A percentile compares a stretch with the other conserved stretches of the same genome.
These are phyloP conservation scores for Xerocomellus chrysenteron DNA, from an alignment of 768 basidiomycete species.

Conservation along the genomic window DNA sequence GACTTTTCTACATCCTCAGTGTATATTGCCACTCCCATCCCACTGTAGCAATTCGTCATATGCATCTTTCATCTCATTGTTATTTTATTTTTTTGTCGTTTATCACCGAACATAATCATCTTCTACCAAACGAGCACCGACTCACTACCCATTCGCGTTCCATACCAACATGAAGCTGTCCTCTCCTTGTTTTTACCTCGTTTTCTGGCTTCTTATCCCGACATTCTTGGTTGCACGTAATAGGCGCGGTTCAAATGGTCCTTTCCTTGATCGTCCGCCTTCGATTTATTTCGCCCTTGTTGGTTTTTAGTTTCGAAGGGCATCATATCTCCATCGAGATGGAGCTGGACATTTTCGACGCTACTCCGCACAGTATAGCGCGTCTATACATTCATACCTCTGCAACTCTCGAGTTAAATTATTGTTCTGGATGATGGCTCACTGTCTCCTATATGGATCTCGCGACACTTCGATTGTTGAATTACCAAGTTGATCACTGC, in stretches of 20 bases:
- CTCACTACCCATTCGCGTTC: conserved; percentile 3
- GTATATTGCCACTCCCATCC: conserved; percentile 30
- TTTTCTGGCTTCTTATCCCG: not conserved
- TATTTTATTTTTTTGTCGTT: conserved; percentile 1
- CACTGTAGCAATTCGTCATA: conserved; percentile 32
- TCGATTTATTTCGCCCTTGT: conserved; percentile 5
- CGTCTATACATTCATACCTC: not conserved
- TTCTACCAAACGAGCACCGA: not conserved
- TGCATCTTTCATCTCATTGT: conserved; percentile 22
- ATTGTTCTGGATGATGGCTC: not conserved
- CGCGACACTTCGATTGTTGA: not conserved
- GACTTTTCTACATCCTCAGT: conserved; percentile 19
- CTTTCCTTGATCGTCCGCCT: conserved; percentile 4
- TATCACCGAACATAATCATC: not conserved
- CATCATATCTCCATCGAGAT: conserved; percentile 14
- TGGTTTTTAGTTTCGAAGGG: conserved; percentile 4
- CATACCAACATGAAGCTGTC: conserved; percentile 11
- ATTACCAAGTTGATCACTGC: not conserved
- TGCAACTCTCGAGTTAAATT: not conserved
- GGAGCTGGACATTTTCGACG: conserved; percentile 21
- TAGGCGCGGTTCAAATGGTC: not conserved
- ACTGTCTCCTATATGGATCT: not conserved
- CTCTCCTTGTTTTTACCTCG: conserved; percentile 12
- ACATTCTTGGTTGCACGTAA: conserved; percentile 1
- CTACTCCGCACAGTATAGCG: conserved; percentile 6